Base-by-base conservation (phyloP, 345 rosid genomes). In the Eucalyptus lansdowneana region DNA sequence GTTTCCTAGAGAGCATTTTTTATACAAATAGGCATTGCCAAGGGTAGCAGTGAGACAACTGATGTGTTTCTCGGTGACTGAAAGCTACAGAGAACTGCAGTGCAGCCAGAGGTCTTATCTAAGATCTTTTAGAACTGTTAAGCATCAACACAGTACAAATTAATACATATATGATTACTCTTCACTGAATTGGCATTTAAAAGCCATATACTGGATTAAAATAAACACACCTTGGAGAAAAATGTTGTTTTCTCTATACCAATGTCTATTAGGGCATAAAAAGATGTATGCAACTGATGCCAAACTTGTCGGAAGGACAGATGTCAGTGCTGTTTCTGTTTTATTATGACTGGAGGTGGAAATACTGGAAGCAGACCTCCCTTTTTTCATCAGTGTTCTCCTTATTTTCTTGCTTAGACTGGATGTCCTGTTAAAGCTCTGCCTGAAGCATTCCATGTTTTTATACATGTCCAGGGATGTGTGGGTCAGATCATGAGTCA, bases 401-500 rank as follows among this genome's bases (percentile, higher is more conserved):
- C 58, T 80, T 53, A 17, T 44, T 76, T 76, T 42, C 54, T 40
- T 69, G 47, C 58, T 50, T 19, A 45, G 29, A 50, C 58, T 49
- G 87, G 42, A 65, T 17, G 27, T 88, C 24, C 34, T 17, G 47
- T 56, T 37, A 37, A 88, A 76, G 83, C 83, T 76, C 27, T 76
- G 15, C 47, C 86, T 72, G 65, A 53, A 83, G 80, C 86, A 89
- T 37, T 72, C 9, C 9, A 37, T 76, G 83, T 6, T 76, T 76
- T 76, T 76, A 21, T 76, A 53, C 89, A 44, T 47, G 44, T 88
- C 34, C 93, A 98, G 98, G 99, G 96, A 80, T 98, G 98, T 89
- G 97, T 95, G 80, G 91, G 95, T 89, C 90, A 93, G 87, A 96
- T 97, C 91, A 94, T 98, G 92, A 93, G 91, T 92, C 95, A 87